Percentiles rank a stretch among this genome's conserved stretches.
These are phyloP conservation scores for Ophiognomonia clavigignenti-juglandacearum DNA, from an alignment of 2,329 filamentous ascomycete species.

Conservation along the genomic window DNA sequence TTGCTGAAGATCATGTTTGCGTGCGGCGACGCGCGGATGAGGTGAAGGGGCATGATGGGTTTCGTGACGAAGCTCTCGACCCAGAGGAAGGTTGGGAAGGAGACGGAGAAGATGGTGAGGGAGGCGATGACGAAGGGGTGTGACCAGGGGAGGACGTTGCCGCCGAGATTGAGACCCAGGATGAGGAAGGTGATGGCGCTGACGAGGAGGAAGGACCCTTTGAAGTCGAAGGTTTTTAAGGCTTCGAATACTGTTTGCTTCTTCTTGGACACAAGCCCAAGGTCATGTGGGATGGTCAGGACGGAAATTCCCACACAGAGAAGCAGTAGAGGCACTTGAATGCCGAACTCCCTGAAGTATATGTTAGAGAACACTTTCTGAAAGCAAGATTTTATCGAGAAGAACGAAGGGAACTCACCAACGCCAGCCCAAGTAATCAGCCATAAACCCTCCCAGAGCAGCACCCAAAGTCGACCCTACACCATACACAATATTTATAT, in stretches of 20 bases:
- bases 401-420: constrained; percentile 29
- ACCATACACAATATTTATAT: constrained; percentile 63
- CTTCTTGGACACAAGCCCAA: constrained; percentile 44
- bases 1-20: constrained; percentile 55
- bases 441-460: constrained; percentile 64
- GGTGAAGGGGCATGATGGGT: constrained; percentile 56
- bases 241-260: constrained; percentile 41
- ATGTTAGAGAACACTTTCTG: too few species aligned
- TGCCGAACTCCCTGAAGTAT: constrained; percentile 49
- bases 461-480: constrained; percentile 56
- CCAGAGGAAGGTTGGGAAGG: constrained; percentile 47
- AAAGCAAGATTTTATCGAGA: too few species aligned
- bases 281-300: constrained; percentile 43
- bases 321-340: constrained; percentile 51
- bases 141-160: constrained; percentile 58
- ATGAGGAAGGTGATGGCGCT: constrained; percentile 52
- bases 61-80: constrained; percentile 44
- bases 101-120: constrained; percentile 40
- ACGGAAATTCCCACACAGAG: constrained; percentile 40
- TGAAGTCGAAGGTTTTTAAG: constrained; percentile 52
- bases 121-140: constrained; percentile 53
- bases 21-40: constrained; percentile 46
- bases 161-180: constrained; percentile 57
- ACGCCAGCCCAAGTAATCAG: constrained; percentile 67
- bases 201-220: constrained; percentile 50